These are phyloP conservation scores for Aspergillus sclerotiicarbonarius DNA, from an alignment of 495 filamentous ascomycete genomes.

Conservation along the genomic window DNA sequence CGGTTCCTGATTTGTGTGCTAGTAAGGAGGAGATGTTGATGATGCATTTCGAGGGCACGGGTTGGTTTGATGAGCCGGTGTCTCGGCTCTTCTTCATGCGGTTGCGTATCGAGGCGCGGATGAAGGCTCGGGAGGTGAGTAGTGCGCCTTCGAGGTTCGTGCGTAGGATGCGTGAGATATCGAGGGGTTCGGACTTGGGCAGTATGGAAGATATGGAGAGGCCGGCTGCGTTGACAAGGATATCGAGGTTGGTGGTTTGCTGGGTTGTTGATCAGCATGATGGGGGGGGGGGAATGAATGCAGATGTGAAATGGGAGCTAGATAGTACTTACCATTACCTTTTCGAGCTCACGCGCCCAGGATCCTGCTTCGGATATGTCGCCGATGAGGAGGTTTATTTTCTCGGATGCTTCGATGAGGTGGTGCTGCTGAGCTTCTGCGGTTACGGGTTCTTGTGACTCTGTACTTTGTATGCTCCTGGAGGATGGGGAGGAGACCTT, in stretches of 20 bases:
- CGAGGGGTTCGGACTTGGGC: constrained; percentile 33
- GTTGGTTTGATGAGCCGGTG: background rate
- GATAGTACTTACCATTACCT: constrained; percentile 35
- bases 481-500: background rate
- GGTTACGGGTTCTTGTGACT: constrained; percentile 11
- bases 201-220: constrained; percentile 60
- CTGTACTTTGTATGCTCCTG: constrained; percentile 16
- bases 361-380: constrained; percentile 43
- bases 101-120: constrained; percentile 42
- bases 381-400: constrained; percentile 39
- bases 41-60: constrained; percentile 53
- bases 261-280: background rate
- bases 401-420: constrained; percentile 14
- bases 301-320: background rate
- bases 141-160: constrained; percentile 77
- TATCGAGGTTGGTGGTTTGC: constrained; percentile 35
- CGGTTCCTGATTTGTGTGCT: constrained; percentile 58
- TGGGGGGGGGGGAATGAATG: background rate
- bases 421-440: background rate
- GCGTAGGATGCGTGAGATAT: constrained; percentile 51
- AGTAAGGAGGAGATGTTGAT: constrained; percentile 79
- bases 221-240: constrained; percentile 78
- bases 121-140: constrained; percentile 56
- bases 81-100: constrained; percentile 25
- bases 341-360: constrained; percentile 47